Percentiles rank a stretch among this genome's conserved stretches.
phyloP scores from a whole-genome alignment of 371 early-diverging fungal genomes.

The Mortierella sp. region DNA sequence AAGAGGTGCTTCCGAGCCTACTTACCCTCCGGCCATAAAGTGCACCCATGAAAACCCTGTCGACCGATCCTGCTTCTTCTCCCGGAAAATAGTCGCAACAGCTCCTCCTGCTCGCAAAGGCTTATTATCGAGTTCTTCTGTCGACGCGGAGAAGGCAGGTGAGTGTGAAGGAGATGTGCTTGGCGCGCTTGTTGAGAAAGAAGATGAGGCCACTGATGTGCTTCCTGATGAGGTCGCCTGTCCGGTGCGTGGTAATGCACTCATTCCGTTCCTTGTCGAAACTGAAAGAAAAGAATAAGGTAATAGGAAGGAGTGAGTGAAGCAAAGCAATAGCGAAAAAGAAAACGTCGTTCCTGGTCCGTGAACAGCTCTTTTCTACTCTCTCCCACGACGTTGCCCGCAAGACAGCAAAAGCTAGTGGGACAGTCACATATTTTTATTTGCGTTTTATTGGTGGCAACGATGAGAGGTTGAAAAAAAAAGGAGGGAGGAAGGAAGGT shows the following conservation, averaged over 20 bases:
- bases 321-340: neutral
- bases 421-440: neutral
- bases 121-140: neutral
- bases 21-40: constrained; percentile 86
- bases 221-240: neutral
- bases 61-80: neutral
- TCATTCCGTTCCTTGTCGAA: neutral
- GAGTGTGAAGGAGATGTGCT: neutral
- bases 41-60: constrained; percentile 65
- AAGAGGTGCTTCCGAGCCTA: neutral
- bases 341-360: neutral
- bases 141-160: neutral
- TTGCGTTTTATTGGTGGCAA: neutral
- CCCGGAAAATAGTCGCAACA: neutral
- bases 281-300: neutral
- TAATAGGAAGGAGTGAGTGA: neutral
- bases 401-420: neutral
- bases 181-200: neutral
- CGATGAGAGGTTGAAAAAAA: neutral
- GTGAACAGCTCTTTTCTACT: neutral
- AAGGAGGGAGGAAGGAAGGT: neutral
- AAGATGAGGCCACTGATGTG: neutral
- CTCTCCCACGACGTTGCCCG: neutral
- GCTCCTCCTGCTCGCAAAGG: too few relatives aligned
- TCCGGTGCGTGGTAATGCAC: neutral